These are phyloP conservation scores for Coccomyxa subellipsoidea DNA, from an alignment of 163 green algal genomes.

Conservation along the genomic window DNA sequence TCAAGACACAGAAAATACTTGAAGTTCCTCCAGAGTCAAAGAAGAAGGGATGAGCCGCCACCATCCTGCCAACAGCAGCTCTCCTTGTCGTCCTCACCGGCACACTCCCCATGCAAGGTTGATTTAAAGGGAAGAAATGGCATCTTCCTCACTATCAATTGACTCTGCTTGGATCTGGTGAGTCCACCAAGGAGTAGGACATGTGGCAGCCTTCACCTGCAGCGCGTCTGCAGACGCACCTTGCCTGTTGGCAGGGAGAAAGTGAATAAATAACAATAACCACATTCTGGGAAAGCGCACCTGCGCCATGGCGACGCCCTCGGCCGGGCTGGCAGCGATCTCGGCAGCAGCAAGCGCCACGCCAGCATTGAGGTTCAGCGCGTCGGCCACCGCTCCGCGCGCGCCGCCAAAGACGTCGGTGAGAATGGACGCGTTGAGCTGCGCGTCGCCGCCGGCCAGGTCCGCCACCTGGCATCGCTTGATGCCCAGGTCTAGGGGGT, in stretches of 20 bases:
- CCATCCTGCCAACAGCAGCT: background rate
- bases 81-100: too few relatives aligned
- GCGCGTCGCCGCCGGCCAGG: conserved; percentile 84
- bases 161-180: too few relatives aligned
- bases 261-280: too few relatives aligned
- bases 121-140: too few relatives aligned
- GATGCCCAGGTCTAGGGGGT: conserved; percentile 90
- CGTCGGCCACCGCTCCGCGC: conserved; percentile 82
- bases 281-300: background rate
- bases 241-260: too few relatives aligned
- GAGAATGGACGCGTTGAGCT: conserved; percentile 86
- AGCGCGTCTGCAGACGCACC: too few relatives aligned
- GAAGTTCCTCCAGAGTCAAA: too few relatives aligned
- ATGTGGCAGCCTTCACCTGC: too few relatives aligned
- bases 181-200: too few relatives aligned
- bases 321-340: conserved; percentile 54
- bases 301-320: conserved; percentile 86
- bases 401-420: conserved; percentile 87
- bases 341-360: conserved; percentile 81
- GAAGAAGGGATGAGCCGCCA: background rate
- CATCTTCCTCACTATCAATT: too few relatives aligned
- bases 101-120: too few relatives aligned
- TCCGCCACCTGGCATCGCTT: conserved; percentile 80
- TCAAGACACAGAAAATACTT: too few relatives aligned
- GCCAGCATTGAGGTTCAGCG: conserved; percentile 85